Percentiles rank a stretch among this genome's conserved stretches.
Conservation (phyloP, 371 early-diverging fungal species). For the Circinella minor region DNA sequence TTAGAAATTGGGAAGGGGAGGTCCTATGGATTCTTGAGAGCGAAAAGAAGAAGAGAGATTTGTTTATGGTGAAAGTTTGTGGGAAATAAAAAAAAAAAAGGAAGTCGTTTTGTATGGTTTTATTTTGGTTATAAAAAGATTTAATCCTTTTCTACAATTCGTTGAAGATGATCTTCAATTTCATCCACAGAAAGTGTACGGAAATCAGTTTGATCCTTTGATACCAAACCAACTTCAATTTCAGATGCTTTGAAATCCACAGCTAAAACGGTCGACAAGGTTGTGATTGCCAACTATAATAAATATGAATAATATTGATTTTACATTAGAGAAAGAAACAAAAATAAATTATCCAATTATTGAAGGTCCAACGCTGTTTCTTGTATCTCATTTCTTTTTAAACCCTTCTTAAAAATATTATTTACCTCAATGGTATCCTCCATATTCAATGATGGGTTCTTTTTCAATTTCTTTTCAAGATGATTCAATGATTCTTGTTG, state of each 20-base stretch:
- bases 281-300: conserved; percentile 88
- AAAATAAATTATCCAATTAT: no score
- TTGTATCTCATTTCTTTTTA: neutral
- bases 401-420: no score
- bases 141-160: conserved; percentile 89
- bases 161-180: conserved; percentile 91
- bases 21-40: no score
- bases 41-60: no score
- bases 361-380: neutral
- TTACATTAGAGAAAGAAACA: no score
- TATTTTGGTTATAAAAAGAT: conserved; percentile 1
- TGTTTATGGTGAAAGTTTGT: no score
- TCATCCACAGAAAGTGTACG: conserved; percentile 79
- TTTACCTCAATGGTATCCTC: conserved; percentile 93
- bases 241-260: conserved; percentile 95
- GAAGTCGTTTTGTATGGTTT: neutral
- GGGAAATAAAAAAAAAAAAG: no score
- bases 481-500: conserved; percentile 96
- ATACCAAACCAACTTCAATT: conserved; percentile 93
- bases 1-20: no score
- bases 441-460: conserved; percentile 74
- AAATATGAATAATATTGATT: neutral
- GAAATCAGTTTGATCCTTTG: conserved; percentile 78
- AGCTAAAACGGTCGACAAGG: conserved; percentile 89
- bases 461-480: conserved; percentile 97